Evolutionary conservation across 352 stramenopile species (phyloP).

Genomic region (Phytopythium boreale): DNA sequence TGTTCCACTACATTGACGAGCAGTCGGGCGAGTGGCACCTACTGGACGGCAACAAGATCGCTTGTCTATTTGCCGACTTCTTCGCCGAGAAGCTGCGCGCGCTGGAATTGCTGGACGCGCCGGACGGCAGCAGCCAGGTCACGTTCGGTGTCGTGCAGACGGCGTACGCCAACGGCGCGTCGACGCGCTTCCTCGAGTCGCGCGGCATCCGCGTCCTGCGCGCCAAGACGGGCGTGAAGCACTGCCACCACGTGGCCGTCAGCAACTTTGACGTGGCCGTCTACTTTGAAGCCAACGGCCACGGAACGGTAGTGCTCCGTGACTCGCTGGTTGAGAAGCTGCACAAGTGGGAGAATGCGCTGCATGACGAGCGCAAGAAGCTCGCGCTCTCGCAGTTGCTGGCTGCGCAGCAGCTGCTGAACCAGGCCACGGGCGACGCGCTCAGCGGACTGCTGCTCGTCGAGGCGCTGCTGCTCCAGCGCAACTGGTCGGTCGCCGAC

Average conservation of each 20-base stretch:
- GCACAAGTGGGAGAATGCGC: constrained; percentile 69
- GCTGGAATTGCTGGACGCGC: constrained; percentile 66
- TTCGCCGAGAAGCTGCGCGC: constrained; percentile 88
- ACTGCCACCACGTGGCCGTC: constrained; percentile 93
- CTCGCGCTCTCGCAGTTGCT: constrained; percentile 80
- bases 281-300: constrained; percentile 99
- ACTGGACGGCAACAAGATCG: constrained; percentile 98
- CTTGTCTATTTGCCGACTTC: constrained; percentile 94
- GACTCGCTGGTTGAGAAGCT: constrained; percentile 84
- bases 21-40: constrained; percentile 69
- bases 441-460: constrained; percentile 96
- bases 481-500: constrained; percentile 85
- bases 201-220: constrained; percentile 74
- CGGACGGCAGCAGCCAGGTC: constrained; percentile 29
- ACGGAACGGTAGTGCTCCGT: constrained; percentile 98
- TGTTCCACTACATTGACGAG: constrained; percentile 95
- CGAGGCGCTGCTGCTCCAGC: constrained; percentile 92
- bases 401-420: constrained; percentile 90
- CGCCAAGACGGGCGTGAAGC: constrained; percentile 98
- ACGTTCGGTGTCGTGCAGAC: constrained; percentile 97
- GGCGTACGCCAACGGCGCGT: constrained; percentile 98
- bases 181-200: constrained; percentile 86
- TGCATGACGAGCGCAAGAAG: constrained; percentile 81
- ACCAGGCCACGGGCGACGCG: constrained; percentile 97
- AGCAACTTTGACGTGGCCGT: constrained; percentile 97